Conservation (phyloP, 2,329 filamentous ascomycete species). For the Stagonosporopsis cucurbitacearum region DNA sequence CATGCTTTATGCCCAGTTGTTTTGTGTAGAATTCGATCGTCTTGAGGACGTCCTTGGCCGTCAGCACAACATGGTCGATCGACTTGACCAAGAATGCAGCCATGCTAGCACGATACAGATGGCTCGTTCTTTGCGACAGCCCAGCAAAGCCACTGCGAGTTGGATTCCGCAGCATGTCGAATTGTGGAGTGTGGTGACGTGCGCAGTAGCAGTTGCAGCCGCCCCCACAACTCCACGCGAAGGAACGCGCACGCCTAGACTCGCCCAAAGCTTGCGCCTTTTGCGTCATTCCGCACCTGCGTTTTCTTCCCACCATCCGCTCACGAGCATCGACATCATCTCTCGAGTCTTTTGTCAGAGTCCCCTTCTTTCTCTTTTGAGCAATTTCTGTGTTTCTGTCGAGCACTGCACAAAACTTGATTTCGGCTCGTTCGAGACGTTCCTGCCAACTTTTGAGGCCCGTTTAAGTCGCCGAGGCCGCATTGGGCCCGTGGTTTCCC, state of each 20-base stretch:
- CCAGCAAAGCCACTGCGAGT: not conserved
- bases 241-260: not conserved
- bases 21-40: slow-evolving; percentile 19
- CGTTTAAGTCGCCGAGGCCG: slow-evolving; percentile 1
- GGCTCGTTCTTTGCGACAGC: not conserved
- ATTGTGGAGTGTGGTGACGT: not conserved
- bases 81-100: slow-evolving; percentile 9
- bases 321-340: slow-evolving; percentile 2
- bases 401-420: slow-evolving; percentile 16
- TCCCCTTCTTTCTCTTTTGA: slow-evolving; percentile 7
- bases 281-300: slow-evolving; percentile 8
- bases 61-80: slow-evolving; percentile 23
- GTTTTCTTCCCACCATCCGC: not conserved
- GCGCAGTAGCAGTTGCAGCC: no score
- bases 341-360: not conserved
- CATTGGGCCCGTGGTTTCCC: not conserved
- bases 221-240: not conserved
- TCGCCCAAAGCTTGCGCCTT: not conserved
- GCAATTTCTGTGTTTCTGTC: slow-evolving; percentile 5
- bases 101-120: not conserved
- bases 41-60: slow-evolving; percentile 8
- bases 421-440: slow-evolving; percentile 5
- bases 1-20: slow-evolving; percentile 19
- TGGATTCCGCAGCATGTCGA: not conserved
- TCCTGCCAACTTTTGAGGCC: slow-evolving; percentile 9